These are phyloP conservation scores for Cynanchum wilfordii DNA, from an alignment of 257 asterid genomes.

Conservation along the genomic window DNA sequence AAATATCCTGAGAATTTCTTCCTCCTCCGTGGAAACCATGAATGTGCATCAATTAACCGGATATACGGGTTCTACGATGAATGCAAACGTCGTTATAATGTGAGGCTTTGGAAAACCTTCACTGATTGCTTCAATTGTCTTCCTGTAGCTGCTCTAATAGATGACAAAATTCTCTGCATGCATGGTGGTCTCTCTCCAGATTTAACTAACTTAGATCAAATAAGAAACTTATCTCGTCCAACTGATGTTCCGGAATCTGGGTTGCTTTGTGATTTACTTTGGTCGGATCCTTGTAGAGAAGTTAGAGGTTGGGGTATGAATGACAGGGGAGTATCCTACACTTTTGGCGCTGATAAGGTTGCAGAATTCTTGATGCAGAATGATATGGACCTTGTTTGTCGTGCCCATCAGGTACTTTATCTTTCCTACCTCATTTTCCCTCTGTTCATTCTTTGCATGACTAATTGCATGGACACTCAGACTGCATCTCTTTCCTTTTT, in stretches of 20 bases:
- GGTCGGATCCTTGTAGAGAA: slow-evolving; percentile 78
- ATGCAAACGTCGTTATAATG: slow-evolving; percentile 65
- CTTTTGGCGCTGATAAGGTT: slow-evolving; percentile 77
- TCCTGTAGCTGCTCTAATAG: slow-evolving; percentile 74
- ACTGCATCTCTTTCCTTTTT: too few species aligned
- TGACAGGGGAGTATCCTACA: slow-evolving; percentile 70
- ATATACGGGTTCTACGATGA: slow-evolving; percentile 73
- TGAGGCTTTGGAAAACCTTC: slow-evolving; percentile 62
- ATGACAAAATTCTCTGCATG: slow-evolving; percentile 73
- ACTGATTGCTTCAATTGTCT: slow-evolving; percentile 73
- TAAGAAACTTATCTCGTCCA: slow-evolving; percentile 63
- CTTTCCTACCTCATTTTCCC: background rate
- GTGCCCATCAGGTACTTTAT: slow-evolving; percentile 70
- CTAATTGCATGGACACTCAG: slow-evolving; percentile 8
- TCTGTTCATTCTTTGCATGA: slow-evolving; percentile 10
- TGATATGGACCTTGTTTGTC: slow-evolving; percentile 77
- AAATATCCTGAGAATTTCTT: slow-evolving; percentile 73
- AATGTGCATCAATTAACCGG: slow-evolving; percentile 70
- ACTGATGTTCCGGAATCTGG: slow-evolving; percentile 74
- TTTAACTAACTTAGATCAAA: slow-evolving; percentile 56
- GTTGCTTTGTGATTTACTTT: slow-evolving; percentile 66
- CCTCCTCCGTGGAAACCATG: slow-evolving; percentile 69
- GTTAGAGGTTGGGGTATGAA: slow-evolving; percentile 79
- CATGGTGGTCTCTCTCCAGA: slow-evolving; percentile 83
- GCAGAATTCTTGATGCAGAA: slow-evolving; percentile 76